Percentiles rank a stretch among this genome's conserved stretches.
Conservation (phyloP, 139 green algal genomes). For the Tetratostichococcus sp. region DNA sequence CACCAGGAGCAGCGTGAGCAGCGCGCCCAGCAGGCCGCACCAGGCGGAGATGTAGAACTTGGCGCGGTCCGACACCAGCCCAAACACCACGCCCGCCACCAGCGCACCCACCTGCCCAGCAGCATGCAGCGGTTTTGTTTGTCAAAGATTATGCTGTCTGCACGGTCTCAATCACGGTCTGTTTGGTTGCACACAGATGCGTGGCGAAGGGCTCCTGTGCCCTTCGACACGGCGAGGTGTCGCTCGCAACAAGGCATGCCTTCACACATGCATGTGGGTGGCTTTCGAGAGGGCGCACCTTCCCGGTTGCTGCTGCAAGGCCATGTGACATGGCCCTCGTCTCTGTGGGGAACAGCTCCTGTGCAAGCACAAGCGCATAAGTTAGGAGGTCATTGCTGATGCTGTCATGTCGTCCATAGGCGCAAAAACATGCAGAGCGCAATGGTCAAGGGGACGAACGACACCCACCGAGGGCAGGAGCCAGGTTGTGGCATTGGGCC, state of each 20-base stretch:
- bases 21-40: neutral
- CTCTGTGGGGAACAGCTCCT: constrained; percentile 28
- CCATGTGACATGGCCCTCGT: constrained; percentile 33
- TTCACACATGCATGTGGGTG: no score
- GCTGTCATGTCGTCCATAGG: neutral
- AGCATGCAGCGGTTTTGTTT: no score
- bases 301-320: constrained; percentile 48
- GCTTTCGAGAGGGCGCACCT: constrained; percentile 19
- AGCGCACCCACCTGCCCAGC: neutral
- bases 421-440: no score
- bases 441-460: no score
- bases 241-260: no score
- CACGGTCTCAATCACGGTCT: no score
- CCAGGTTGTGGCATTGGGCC: constrained; percentile 36
- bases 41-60: constrained; percentile 1
- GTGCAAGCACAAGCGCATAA: no score
- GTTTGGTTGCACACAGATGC: no score
- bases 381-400: neutral
- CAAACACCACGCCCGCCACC: constrained; percentile 2
- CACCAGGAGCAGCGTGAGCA: neutral
- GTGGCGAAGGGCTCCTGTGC: no score
- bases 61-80: neutral
- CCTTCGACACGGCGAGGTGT: no score
- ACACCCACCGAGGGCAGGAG: constrained; percentile 19
- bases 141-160: no score